These are phyloP conservation scores for Colletotrichum agaves DNA, from an alignment of 2,329 filamentous ascomycete genomes.

Conservation along the genomic window DNA sequence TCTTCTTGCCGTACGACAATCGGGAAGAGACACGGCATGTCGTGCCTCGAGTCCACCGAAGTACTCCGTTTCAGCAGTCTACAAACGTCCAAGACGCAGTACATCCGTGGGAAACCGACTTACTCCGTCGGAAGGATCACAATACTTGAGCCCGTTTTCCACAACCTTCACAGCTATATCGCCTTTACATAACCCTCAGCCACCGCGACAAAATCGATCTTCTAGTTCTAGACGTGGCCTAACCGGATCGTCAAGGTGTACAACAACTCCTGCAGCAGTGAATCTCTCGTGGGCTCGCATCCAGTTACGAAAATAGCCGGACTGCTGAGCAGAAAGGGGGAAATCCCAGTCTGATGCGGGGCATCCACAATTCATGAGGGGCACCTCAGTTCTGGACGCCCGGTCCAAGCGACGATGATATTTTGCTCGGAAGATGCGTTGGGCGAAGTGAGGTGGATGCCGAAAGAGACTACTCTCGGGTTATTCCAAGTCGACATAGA, in stretches of 20 bases:
- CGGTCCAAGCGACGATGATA: too few species aligned
- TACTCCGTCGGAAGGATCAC: not conserved
- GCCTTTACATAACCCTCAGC: not conserved
- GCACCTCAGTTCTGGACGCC: too few species aligned
- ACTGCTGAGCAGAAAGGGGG: constrained; percentile 39
- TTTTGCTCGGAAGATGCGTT: too few species aligned
- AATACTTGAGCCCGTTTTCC: not conserved
- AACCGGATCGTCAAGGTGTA: not conserved
- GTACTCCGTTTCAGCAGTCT: not conserved
- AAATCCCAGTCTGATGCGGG: constrained; percentile 38
- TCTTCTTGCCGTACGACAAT: not conserved
- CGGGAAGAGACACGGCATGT: not conserved
- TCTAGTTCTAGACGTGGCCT: not conserved
- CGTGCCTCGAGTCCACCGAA: constrained; percentile 3
- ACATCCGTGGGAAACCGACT: not conserved
- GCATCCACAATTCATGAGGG: not conserved
- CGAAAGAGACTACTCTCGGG: too few species aligned
- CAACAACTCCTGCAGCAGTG: constrained; percentile 14
- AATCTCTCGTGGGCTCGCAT: not conserved
- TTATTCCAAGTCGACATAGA: too few species aligned
- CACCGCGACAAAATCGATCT: not conserved
- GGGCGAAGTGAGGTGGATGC: too few species aligned
- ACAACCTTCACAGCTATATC: too few species aligned
- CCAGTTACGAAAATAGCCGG: constrained; percentile 11
- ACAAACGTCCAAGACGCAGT: not conserved